These are phyloP conservation scores for Cyberlindnera americana DNA, from an alignment of 805 yeast genomes.

Conservation along the genomic window DNA sequence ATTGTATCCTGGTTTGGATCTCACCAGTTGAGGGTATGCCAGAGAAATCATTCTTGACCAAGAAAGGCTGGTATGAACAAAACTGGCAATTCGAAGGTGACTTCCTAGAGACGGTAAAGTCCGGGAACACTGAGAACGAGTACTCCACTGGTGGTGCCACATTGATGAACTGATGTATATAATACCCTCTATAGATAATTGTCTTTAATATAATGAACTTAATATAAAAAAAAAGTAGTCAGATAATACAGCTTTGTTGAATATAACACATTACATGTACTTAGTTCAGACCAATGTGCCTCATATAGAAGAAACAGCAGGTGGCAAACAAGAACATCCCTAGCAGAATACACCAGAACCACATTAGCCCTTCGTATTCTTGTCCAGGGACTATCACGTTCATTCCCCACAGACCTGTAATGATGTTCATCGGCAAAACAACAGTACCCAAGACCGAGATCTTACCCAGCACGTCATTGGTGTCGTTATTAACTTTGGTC, in stretches of 20 bases:
- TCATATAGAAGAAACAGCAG: conserved; percentile 46
- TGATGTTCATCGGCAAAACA: conserved; percentile 89
- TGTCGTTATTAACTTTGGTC: conserved; percentile 95
- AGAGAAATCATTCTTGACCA: conserved; percentile 34
- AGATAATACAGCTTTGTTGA: not conserved
- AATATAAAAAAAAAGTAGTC: too few relatives aligned
- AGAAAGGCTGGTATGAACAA: conserved; percentile 47
- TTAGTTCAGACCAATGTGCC: conserved; percentile 34
- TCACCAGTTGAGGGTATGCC: conserved; percentile 53
- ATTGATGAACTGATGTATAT: conserved; percentile 1
- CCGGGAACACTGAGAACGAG: conserved; percentile 1
- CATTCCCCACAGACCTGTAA: conserved; percentile 99
- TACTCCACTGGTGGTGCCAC: conserved; percentile 4
- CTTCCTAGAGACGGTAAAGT: conserved; percentile 16
- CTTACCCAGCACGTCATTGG: conserved; percentile 93
- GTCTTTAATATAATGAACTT: not conserved
- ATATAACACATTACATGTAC: too few relatives aligned
- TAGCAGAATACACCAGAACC: conserved; percentile 58
- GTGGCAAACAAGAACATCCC: conserved; percentile 47
- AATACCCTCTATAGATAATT: too few relatives aligned
- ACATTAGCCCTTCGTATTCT: conserved; percentile 44
- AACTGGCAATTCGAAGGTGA: conserved; percentile 11
- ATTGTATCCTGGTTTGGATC: conserved; percentile 47
- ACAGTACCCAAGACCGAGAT: conserved; percentile 93
- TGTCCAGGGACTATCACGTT: conserved; percentile 97